A percentile compares a stretch with the other conserved stretches of the same genome.
Evolutionary conservation across 495 filamentous ascomycete species (phyloP).

Genomic region (Aspergillus nidulans): DNA sequence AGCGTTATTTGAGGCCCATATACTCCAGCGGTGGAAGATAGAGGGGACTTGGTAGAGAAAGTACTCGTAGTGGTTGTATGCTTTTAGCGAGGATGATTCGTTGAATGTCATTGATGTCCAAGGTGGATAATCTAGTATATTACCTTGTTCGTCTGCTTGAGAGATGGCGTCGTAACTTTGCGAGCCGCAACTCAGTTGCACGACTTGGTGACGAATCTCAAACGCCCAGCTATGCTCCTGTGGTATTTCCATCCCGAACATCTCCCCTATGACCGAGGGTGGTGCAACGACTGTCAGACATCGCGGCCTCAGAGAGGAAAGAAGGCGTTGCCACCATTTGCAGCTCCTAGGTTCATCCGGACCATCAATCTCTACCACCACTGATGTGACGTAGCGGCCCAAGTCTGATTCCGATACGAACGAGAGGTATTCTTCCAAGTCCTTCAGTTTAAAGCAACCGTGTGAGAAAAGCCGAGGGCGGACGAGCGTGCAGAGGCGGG

Average conservation of each 20-base stretch:
- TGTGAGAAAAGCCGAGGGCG: conserved; percentile 34
- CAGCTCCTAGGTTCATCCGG: conserved; percentile 5
- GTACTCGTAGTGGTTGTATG: conserved; percentile 44
- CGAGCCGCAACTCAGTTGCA: conserved; percentile 24
- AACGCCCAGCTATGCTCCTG: conserved; percentile 40
- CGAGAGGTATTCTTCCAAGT: conserved; percentile 24
- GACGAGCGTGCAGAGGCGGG: conserved; percentile 24
- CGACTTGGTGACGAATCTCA: conserved; percentile 31
- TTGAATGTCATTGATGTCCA: conserved; percentile 39
- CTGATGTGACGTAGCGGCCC: conserved; percentile 27
- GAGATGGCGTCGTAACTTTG: not conserved
- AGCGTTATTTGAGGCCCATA: not conserved
- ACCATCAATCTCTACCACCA: conserved; percentile 21
- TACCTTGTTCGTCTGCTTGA: conserved; percentile 13
- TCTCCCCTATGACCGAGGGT: conserved; percentile 29
- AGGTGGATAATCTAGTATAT: conserved; percentile 20
- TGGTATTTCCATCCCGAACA: conserved; percentile 24
- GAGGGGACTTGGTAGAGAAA: conserved; percentile 37
- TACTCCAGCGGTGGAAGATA: conserved; percentile 30
- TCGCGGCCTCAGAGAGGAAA: conserved; percentile 27
- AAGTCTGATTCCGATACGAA: conserved; percentile 27
- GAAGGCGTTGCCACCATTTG: conserved; percentile 32
- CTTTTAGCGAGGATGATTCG: conserved; percentile 38
- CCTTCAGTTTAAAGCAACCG: conserved; percentile 24
- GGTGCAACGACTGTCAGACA: conserved; percentile 33